Percentiles rank a stretch among this genome's conserved stretches.
These are phyloP conservation scores for Agapanthus africanus DNA, from an alignment of 106 monocot genomes.

Conservation along the genomic window DNA sequence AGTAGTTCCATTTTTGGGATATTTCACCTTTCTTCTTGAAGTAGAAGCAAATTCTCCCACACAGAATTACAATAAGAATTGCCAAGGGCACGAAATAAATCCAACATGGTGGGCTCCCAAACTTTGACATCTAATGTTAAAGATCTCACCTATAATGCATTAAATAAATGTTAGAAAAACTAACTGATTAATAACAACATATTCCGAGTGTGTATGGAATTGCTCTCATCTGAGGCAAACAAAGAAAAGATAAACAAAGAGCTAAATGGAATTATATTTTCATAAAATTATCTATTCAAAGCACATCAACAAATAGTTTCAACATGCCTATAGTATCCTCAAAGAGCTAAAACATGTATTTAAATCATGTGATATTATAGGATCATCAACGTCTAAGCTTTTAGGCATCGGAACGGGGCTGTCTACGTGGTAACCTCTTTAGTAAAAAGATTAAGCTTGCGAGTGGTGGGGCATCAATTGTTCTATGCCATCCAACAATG, in stretches of 20 bases:
- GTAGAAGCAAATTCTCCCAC: slow-evolving; percentile 73
- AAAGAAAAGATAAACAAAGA: background rate
- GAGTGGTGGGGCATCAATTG: too few relatives aligned
- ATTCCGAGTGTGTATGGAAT: too few relatives aligned
- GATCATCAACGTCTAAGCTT: background rate
- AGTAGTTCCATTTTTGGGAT: background rate
- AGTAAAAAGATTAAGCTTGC: too few relatives aligned
- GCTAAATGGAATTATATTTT: background rate
- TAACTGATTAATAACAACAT: background rate
- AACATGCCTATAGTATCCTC: background rate
- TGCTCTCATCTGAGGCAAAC: too few relatives aligned
- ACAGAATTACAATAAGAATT: slow-evolving; percentile 90
- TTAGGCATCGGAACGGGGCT: background rate
- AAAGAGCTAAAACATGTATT: background rate
- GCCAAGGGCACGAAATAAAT: slow-evolving; percentile 72
- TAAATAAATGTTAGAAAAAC: slow-evolving; percentile 1
- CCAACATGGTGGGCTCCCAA: slow-evolving; percentile 82
- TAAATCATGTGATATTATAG: background rate
- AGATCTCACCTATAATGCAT: slow-evolving; percentile 66
- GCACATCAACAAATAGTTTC: background rate
- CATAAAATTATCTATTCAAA: background rate
- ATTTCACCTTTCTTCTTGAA: slow-evolving; percentile 49
- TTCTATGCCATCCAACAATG: too few relatives aligned
- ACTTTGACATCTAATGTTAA: slow-evolving; percentile 86
- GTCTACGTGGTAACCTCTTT: too few relatives aligned